Percentiles rank a stretch among this genome's conserved stretches.
Evolutionary conservation across 192 early-diverging fungal species (phyloP).

Genomic region (Phycomyces blakesleeanus): DNA sequence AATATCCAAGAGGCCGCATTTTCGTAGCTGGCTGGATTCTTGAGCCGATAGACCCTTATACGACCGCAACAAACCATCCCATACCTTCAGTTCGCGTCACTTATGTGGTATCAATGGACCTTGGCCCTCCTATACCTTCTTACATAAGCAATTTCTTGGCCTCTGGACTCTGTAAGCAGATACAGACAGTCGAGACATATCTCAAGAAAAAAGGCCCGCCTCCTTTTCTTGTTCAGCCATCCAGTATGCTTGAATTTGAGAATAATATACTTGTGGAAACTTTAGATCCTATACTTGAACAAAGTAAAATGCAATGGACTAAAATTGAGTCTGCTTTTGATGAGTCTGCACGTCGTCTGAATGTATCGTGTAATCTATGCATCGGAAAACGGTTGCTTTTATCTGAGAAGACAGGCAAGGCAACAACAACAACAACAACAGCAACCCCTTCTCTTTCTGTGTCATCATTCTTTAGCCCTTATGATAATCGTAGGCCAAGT

Average conservation of each 20-base stretch:
- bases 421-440: background rate
- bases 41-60: constrained; percentile 51
- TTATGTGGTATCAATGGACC: constrained; percentile 42
- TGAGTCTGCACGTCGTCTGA: constrained; percentile 1
- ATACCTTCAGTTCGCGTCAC: constrained; percentile 51
- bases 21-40: constrained; percentile 51
- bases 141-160: constrained; percentile 44
- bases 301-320: background rate
- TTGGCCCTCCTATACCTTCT: constrained; percentile 44
- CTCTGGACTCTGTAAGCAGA: constrained; percentile 37
- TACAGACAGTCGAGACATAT: constrained; percentile 40
- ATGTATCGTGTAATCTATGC: background rate
- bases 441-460: background rate
- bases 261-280: constrained; percentile 14
- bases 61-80: constrained; percentile 46
- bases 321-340: constrained; percentile 3
- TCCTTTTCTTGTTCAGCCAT: constrained; percentile 23
- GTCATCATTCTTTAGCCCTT: too few species aligned
- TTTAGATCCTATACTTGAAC: constrained; percentile 12
- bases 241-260: constrained; percentile 28
- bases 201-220: constrained; percentile 43
- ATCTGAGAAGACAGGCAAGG: background rate
- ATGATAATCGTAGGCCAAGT: too few species aligned
- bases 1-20: constrained; percentile 29
- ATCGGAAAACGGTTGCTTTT: background rate